Evolutionary conservation across 2,329 filamentous ascomycete genomes (phyloP), one percentile per base, ranked within the genome.

Genomic region (Venturia oleaginea): DNA sequence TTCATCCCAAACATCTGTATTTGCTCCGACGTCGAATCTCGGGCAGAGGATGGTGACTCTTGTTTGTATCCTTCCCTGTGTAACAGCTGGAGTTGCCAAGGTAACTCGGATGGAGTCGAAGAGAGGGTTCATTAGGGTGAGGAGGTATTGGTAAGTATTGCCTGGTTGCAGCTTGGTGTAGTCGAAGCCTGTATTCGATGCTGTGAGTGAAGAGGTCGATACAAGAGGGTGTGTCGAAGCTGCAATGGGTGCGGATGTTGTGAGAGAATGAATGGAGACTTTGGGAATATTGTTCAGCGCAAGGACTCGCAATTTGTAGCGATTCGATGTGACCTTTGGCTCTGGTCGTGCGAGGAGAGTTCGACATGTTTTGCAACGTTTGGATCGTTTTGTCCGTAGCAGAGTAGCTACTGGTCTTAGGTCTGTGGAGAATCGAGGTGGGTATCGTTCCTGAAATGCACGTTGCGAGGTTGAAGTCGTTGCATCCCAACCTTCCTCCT

Each of bases 321-420:
- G 88, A 7, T 90, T 94, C 62, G 89, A 93, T 59, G 86, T 86
- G 38, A 96, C 87, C 76, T 97, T 99, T 66, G 87, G 85, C 76
- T 99, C 94, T 17, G 93, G 94, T 74, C 96, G 95, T 67, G 91
- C 90, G 69, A 99, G 88, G 72, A 97, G 97, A 77, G 97, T 93
- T 15, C 94, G 88, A 77, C 94, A 99, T 13, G 88, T 84, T 61
- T 91, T 89, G 76, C 94, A 99, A 57, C 94, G 90, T 78, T 97
- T 97, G 24, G 91, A 92, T 43, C 93, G 89, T 73, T 97, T 97
- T 0, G 93, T 96, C 65, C 91, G 88, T 17, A 99, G 84, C 2
- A 95, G 83, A 19, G 90, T 88, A 0, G 92, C 88, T 17, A 92
- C 83, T 0, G 94, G 94, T 34, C 91, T 87, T 5, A 97, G 84